Evolutionary conservation across 139 green algal species (phyloP).

Genomic region (Trebouxia sp.): DNA sequence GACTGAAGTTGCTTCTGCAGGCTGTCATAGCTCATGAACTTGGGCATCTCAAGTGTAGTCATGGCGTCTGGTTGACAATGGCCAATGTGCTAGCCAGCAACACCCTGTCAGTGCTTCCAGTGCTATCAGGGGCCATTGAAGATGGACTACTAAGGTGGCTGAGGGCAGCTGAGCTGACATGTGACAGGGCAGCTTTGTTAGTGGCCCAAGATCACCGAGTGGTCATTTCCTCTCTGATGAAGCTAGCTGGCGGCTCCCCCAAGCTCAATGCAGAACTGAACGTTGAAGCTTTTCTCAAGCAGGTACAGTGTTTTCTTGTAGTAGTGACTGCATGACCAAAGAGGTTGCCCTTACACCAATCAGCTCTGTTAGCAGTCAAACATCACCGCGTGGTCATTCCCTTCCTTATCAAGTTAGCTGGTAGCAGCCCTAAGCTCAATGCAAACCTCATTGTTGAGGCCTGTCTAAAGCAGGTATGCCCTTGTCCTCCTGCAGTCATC

Average conservation of each 20-base stretch:
- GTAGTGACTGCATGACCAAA: too few species aligned
- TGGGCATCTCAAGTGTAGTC: conserved; percentile 87
- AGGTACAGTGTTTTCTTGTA: too few species aligned
- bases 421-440: too few species aligned
- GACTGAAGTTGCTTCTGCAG: too few species aligned
- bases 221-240: conserved; percentile 90
- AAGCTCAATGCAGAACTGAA: conserved; percentile 85
- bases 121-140: conserved; percentile 63
- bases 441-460: too few species aligned
- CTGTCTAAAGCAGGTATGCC: too few species aligned
- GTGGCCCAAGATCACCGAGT: conserved; percentile 77
- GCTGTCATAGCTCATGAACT: conserved; percentile 75
- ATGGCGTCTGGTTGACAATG: conserved; percentile 93
- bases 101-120: conserved; percentile 69
- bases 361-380: neutral
- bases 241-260: conserved; percentile 87
- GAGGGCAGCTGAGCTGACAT: conserved; percentile 93
- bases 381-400: too few species aligned
- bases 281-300: conserved; percentile 92
- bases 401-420: too few species aligned
- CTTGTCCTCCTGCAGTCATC: too few species aligned
- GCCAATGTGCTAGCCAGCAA: conserved; percentile 89
- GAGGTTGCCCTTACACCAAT: neutral
- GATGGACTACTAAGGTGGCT: conserved; percentile 85
- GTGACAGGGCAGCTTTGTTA: conserved; percentile 91